Evolutionary conservation across 345 rosid genomes (phyloP).

Genomic region (Boechera stricta): DNA sequence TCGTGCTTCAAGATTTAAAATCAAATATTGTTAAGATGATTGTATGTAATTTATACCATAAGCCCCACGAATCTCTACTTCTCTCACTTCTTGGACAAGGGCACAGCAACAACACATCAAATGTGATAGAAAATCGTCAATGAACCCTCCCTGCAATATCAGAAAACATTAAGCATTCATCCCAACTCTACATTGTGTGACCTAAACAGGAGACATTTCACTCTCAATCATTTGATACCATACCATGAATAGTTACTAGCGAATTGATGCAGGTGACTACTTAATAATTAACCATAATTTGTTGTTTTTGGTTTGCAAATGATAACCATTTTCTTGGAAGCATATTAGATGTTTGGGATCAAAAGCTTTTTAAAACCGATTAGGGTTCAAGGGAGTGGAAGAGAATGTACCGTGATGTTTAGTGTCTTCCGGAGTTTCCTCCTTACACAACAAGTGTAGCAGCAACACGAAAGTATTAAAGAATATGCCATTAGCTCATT

Average conservation of each 20-base stretch:
- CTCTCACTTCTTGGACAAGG: slow-evolving; percentile 97
- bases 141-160: slow-evolving; percentile 74
- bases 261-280: neutral
- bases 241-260: neutral
- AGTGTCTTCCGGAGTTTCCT: slow-evolving; percentile 85
- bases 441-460: slow-evolving; percentile 95
- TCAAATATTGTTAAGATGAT: neutral
- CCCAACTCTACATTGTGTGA: neutral
- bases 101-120: slow-evolving; percentile 98
- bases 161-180: neutral
- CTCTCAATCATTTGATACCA: neutral
- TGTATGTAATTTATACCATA: slow-evolving; percentile 54
- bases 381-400: slow-evolving; percentile 10
- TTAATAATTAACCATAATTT: neutral
- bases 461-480: slow-evolving; percentile 91
- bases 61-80: slow-evolving; percentile 86
- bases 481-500: slow-evolving; percentile 95
- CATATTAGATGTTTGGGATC: slow-evolving; percentile 17
- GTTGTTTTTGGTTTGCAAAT: neutral
- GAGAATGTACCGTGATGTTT: slow-evolving; percentile 73
- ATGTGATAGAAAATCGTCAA: slow-evolving; percentile 97
- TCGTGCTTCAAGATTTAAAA: neutral
- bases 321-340: neutral
- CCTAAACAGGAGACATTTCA: neutral
- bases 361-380: neutral